Percentiles rank a stretch among this genome's conserved stretches.
Evolutionary conservation across 768 basidiomycete genomes (phyloP).

Genomic region (Phlegmacium glaucopus): DNA sequence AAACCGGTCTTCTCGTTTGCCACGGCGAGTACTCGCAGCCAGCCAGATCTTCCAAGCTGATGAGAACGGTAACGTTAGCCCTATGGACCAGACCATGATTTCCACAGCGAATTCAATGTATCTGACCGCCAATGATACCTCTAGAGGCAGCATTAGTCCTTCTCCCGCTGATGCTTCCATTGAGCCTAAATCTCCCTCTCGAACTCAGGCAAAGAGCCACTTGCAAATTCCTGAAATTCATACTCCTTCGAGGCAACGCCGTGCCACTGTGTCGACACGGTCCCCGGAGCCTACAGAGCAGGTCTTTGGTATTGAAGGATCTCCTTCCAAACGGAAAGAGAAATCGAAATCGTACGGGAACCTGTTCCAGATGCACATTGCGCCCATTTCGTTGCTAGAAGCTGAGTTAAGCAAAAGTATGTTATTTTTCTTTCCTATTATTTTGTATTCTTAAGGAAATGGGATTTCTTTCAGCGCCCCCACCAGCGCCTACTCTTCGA

Average conservation of each 20-base stretch:
- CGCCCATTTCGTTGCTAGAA: slow-evolving; percentile 60
- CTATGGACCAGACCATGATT: slow-evolving; percentile 31
- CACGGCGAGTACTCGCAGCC: slow-evolving; percentile 59
- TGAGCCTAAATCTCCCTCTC: slow-evolving; percentile 15
- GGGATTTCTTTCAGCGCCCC: slow-evolving; percentile 27
- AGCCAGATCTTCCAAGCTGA: slow-evolving; percentile 64
- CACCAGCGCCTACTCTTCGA: slow-evolving; percentile 44
- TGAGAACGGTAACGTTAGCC: slow-evolving; percentile 34
- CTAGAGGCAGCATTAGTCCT: not conserved
- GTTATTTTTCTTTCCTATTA: slow-evolving; percentile 16
- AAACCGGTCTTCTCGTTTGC: slow-evolving; percentile 50
- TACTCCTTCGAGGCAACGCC: slow-evolving; percentile 43
- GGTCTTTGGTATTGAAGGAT: slow-evolving; percentile 23
- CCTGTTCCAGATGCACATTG: slow-evolving; percentile 60
- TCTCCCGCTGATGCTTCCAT: not conserved
- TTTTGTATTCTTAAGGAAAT: not conserved
- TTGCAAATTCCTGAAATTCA: slow-evolving; percentile 32
- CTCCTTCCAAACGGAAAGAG: slow-evolving; percentile 62
- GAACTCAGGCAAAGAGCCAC: slow-evolving; percentile 19
- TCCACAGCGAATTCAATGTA: slow-evolving; percentile 30
- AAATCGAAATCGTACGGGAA: slow-evolving; percentile 68
- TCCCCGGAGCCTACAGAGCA: slow-evolving; percentile 43
- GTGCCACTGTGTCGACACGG: slow-evolving; percentile 67
- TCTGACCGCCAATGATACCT: slow-evolving; percentile 21
- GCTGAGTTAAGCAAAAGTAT: slow-evolving; percentile 62